Evolutionary conservation across 495 filamentous ascomycete genomes (phyloP), one percentile per base, ranked within the genome.

Genomic region (Podospora pseudopauciseta): DNA sequence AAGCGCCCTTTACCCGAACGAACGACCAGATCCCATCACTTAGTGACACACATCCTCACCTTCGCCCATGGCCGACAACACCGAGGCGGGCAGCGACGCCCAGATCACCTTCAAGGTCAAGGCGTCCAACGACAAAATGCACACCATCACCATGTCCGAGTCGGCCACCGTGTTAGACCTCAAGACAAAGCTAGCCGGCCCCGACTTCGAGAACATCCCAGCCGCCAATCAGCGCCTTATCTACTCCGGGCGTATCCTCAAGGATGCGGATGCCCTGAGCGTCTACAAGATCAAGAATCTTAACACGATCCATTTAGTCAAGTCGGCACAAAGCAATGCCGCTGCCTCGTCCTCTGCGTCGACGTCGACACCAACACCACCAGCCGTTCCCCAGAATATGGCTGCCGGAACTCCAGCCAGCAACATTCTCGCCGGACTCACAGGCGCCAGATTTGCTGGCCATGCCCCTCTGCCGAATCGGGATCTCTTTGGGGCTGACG

Each of bases 281-380:
- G 86, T 87, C 27, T 96, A 96, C 81, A 99, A 97, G 81, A 92
- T 99, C 78, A 96, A 97, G 80, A 86, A 92, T 66, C 90, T 92
- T n/a, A 92, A 97, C 75, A 97, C 95, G 9, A 87, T 98, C 68
- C 96, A 99, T 78, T 84, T 99, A 73, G 96, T 99, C 65, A 97
- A 96, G 79, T 92, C 92, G 72, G 96, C 96, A 34, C 90, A 89
- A 27, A 98, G 94, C 83, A 97, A 97, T 76, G 86, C 88, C 66
- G 84, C 89, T 19, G 86, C 90, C 67, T 86, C 86, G 16, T 77
- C 87, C 34, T 57, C 53, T 30, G 80, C 83, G 44, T 75, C 85
- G 15, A 75, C 86, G 15, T 74, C 86, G 19, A 71, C 86, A 18
- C 77, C 87, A 16, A 82, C 85, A 9, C 77, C 85, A 1, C 79